Evolutionary conservation across 2,329 filamentous ascomycete genomes (phyloP).

Genomic region (Eutypa lata): DNA sequence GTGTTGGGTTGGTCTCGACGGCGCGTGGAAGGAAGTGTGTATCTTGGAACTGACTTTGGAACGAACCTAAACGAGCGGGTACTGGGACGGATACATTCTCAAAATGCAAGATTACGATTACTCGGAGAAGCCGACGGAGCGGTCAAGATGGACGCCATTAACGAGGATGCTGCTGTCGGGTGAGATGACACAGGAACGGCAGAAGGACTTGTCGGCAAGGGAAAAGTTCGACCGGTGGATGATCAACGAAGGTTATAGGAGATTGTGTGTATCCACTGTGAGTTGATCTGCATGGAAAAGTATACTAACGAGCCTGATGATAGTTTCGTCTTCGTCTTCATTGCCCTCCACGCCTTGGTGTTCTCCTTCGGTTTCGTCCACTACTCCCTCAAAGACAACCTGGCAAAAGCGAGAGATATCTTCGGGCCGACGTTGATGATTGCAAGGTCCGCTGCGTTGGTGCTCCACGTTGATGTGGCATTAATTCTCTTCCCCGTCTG

Average conservation of each 20-base stretch:
- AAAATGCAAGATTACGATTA: conserved; percentile 36
- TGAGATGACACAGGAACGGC: conserved; percentile 73
- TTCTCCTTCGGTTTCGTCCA: conserved; percentile 80
- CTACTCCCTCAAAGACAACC: conserved; percentile 74
- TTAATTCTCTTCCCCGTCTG: conserved; percentile 80
- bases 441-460: conserved; percentile 70
- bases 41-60: conserved; percentile 8
- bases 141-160: conserved; percentile 78
- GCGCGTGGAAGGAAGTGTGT: conserved; percentile 8
- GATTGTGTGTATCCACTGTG: conserved; percentile 58
- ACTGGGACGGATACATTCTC: conserved; percentile 16
- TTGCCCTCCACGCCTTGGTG: conserved; percentile 69
- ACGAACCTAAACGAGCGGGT: conserved; percentile 8
- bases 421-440: conserved; percentile 77
- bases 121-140: conserved; percentile 55
- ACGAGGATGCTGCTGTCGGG: conserved; percentile 80
- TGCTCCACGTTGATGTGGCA: conserved; percentile 78
- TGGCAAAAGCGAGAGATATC: conserved; percentile 60
- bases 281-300: conserved; percentile 7
- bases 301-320: conserved; percentile 13
- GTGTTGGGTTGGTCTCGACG: conserved; percentile 10
- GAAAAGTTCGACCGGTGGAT: conserved; percentile 84
- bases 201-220: conserved; percentile 63
- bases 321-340: conserved; percentile 75
- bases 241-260: conserved; percentile 81